phyloP scores from a whole-genome alignment of 2,329 filamentous ascomycete species.

The Aureobasidium sp. region DNA sequence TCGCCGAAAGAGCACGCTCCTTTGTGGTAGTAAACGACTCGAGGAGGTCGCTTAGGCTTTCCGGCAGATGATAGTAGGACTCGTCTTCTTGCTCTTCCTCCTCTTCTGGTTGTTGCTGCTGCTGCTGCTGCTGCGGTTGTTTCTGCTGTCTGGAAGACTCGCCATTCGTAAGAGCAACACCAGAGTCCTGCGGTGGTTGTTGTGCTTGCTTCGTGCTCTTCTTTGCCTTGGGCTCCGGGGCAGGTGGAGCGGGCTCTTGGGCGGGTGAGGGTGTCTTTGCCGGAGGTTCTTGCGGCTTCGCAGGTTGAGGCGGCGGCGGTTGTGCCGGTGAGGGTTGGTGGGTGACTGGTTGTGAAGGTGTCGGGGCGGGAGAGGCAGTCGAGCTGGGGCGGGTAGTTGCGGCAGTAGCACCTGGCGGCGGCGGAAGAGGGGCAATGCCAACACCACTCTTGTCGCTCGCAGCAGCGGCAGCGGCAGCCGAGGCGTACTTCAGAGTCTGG shows the following conservation, averaged over 20 bases:
- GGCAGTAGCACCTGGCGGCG: slow-evolving; percentile 58
- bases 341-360: slow-evolving; percentile 40
- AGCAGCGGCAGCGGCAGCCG: slow-evolving; percentile 85
- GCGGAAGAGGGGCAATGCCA: slow-evolving; percentile 86
- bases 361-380: slow-evolving; percentile 47
- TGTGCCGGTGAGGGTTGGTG: slow-evolving; percentile 27
- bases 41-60: slow-evolving; percentile 79
- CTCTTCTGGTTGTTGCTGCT: not conserved
- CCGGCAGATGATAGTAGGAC: slow-evolving; percentile 85
- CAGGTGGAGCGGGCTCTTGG: not conserved
- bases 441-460: slow-evolving; percentile 81
- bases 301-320: slow-evolving; percentile 19
- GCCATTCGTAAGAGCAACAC: slow-evolving; percentile 41
- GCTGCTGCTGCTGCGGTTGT: not conserved
- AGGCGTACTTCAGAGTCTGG: slow-evolving; percentile 92
- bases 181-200: slow-evolving; percentile 27
- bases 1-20: slow-evolving; percentile 51
- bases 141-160: slow-evolving; percentile 36
- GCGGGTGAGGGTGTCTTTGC: slow-evolving; percentile 15
- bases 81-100: slow-evolving; percentile 53
- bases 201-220: slow-evolving; percentile 21
- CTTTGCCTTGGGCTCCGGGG: slow-evolving; percentile 3
- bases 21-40: slow-evolving; percentile 84
- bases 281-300: slow-evolving; percentile 20
- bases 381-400: slow-evolving; percentile 45